Conservation (phyloP, 768 basidiomycete species). For the Suillus spraguei region DNA sequence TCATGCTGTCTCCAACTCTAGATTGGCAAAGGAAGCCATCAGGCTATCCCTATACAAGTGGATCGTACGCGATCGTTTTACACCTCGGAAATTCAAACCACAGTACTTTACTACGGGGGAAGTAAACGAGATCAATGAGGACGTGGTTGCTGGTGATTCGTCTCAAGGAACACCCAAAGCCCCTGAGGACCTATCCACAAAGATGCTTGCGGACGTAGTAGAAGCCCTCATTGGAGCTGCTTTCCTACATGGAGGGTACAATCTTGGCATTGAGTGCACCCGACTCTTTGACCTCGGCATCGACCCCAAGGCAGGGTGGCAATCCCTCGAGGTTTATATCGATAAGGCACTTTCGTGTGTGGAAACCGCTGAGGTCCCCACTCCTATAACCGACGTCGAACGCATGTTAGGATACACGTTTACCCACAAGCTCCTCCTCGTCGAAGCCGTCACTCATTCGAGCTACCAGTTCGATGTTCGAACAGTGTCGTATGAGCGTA, state of each 20-base stretch:
- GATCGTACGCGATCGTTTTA: conserved; percentile 62
- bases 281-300: conserved; percentile 64
- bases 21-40: conserved; percentile 68
- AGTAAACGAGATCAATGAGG: background rate
- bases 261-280: conserved; percentile 58
- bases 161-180: conserved; percentile 29
- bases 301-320: conserved; percentile 42
- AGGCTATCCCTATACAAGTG: conserved; percentile 54
- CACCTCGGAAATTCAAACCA: conserved; percentile 44
- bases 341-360: conserved; percentile 36
- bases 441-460: conserved; percentile 76
- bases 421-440: conserved; percentile 57
- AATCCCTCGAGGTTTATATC: conserved; percentile 50
- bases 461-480: conserved; percentile 62
- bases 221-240: conserved; percentile 84
- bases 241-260: conserved; percentile 66
- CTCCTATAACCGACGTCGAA: conserved; percentile 59
- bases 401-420: conserved; percentile 71
- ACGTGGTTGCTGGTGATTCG: conserved; percentile 22
- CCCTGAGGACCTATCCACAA: conserved; percentile 61
- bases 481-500: conserved; percentile 73
- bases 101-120: conserved; percentile 25
- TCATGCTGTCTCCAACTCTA: conserved; percentile 69
- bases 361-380: conserved; percentile 43
- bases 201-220: conserved; percentile 83